Percentiles rank a stretch among this genome's conserved stretches.
phyloP scores from a whole-genome alignment of 257 asterid species.

The Nyctanthes arbortristis region DNA sequence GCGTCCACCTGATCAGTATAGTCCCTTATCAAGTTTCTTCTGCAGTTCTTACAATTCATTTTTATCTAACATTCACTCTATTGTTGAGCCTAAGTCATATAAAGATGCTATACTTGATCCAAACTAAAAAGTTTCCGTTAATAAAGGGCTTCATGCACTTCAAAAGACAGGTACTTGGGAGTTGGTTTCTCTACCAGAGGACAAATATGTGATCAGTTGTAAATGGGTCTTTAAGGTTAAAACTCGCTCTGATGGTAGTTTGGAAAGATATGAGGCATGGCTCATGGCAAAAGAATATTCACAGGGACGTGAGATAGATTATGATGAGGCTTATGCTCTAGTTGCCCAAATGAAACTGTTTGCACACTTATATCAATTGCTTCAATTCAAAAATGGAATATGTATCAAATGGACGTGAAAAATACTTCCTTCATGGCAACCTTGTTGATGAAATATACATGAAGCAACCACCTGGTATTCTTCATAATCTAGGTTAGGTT shows the following conservation, averaged over 20 bases:
- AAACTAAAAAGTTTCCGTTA: not conserved
- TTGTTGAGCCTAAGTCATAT: not conserved
- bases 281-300: not conserved
- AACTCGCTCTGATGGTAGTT: not conserved
- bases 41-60: not conserved
- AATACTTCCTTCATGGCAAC: slow-evolving; percentile 11
- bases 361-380: not conserved
- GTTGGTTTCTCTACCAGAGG: not conserved
- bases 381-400: not conserved
- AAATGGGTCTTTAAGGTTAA: slow-evolving; percentile 13
- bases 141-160: not conserved
- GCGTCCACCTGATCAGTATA: not conserved
- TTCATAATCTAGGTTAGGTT: not conserved
- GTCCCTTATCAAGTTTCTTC: not conserved
- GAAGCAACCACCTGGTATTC: not conserved
- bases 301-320: not conserved
- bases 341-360: not conserved
- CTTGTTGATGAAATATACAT: slow-evolving; percentile 9
- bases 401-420: not conserved
- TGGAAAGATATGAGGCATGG: not conserved
- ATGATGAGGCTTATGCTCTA: slow-evolving; percentile 6
- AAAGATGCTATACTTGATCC: not conserved
- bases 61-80: not conserved
- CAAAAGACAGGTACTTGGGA: not conserved
- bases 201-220: not conserved